Evolutionary conservation across 2,329 filamentous ascomycete species (phyloP).

Genomic region (Talaromyces islandicus): DNA sequence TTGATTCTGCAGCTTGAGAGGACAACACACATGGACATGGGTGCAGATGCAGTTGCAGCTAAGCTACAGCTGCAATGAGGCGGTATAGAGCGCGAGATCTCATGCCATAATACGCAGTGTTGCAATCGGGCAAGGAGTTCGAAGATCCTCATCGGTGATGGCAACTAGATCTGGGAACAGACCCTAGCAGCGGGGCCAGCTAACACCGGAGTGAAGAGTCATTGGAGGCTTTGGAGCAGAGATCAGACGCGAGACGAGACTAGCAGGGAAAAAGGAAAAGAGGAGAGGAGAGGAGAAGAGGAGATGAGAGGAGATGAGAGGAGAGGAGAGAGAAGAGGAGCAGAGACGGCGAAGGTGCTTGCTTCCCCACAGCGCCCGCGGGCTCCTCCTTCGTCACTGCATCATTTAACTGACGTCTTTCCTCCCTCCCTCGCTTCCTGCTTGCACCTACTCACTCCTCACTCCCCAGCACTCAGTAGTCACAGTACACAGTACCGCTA

Average conservation of each 20-base stretch:
- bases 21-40: background rate
- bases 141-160: background rate
- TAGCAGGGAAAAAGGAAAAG: background rate
- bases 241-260: background rate
- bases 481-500: background rate
- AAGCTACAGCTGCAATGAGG: background rate
- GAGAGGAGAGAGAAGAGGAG: background rate
- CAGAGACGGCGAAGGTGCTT: background rate
- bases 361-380: background rate
- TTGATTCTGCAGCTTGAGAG: background rate
- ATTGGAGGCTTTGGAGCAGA: background rate
- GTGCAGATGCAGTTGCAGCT: background rate
- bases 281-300: background rate
- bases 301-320: background rate
- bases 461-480: no score
- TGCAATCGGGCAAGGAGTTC: background rate
- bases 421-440: background rate
- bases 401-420: background rate
- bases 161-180: background rate
- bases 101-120: background rate
- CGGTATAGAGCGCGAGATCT: background rate
- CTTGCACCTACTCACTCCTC: background rate
- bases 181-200: background rate
- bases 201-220: background rate
- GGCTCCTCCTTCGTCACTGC: background rate